These are phyloP conservation scores for Termitomyces sp. DNA, from an alignment of 768 basidiomycete genomes.

Conservation along the genomic window DNA sequence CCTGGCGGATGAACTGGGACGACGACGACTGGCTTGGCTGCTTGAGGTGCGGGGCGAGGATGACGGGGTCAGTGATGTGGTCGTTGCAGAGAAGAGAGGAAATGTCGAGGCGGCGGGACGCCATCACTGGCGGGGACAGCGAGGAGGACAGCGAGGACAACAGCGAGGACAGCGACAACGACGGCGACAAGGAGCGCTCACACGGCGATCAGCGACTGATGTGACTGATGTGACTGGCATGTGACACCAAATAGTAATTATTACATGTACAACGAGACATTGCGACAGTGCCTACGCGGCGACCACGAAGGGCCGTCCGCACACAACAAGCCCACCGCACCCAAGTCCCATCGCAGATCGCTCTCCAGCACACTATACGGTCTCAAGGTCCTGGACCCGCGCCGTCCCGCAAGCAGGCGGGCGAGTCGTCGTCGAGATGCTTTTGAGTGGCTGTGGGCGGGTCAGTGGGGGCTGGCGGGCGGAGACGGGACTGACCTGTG, in stretches of 20 bases:
- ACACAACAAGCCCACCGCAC: slow-evolving; percentile 53
- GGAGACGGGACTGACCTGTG: slow-evolving; percentile 48
- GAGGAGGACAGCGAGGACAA: not conserved
- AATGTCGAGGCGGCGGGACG: slow-evolving; percentile 67
- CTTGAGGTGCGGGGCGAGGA: slow-evolving; percentile 21
- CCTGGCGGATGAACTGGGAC: slow-evolving; percentile 9
- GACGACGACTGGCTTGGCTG: slow-evolving; percentile 13
- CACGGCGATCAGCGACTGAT: not conserved
- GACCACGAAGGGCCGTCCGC: slow-evolving; percentile 58
- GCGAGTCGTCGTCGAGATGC: slow-evolving; percentile 85
- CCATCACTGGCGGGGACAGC: slow-evolving; percentile 35
- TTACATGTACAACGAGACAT: slow-evolving; percentile 87
- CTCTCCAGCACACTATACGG: slow-evolving; percentile 80
- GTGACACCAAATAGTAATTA: not conserved
- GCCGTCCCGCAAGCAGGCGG: slow-evolving; percentile 69
- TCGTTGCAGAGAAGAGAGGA: slow-evolving; percentile 66
- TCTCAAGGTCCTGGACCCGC: slow-evolving; percentile 84
- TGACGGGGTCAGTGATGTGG: slow-evolving; percentile 20
- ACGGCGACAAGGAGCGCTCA: slow-evolving; percentile 1
- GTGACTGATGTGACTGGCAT: slow-evolving; percentile 10
- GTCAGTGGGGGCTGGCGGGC: slow-evolving; percentile 6
- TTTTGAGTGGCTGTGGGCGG: slow-evolving; percentile 56
- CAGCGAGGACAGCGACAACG: not conserved
- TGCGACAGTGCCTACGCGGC: slow-evolving; percentile 70
- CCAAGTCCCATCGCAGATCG: slow-evolving; percentile 77